Evolutionary conservation across 2,329 filamentous ascomycete genomes (phyloP).

Genomic region (Harringtonia aguacate): DNA sequence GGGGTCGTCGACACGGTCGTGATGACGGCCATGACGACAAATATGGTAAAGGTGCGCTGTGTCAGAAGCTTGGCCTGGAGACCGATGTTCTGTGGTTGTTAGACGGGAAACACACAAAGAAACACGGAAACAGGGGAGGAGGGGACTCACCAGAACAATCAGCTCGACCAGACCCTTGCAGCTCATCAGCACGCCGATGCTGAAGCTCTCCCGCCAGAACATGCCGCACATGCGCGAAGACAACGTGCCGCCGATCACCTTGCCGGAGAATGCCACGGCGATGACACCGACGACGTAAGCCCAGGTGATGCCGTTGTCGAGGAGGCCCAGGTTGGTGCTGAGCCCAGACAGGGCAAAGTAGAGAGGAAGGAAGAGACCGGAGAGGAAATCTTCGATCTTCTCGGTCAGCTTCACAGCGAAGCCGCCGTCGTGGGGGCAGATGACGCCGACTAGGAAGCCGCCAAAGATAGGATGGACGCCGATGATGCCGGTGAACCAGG

Average conservation of each 20-base stretch:
- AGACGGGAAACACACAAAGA: neutral
- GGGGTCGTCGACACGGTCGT: conserved; percentile 81
- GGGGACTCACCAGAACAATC: conserved; percentile 67
- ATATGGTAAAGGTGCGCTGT: conserved; percentile 77
- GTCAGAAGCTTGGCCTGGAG: conserved; percentile 75
- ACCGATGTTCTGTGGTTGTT: conserved; percentile 49
- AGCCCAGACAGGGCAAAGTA: conserved; percentile 92
- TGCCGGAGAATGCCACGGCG: conserved; percentile 70
- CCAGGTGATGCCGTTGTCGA: conserved; percentile 77
- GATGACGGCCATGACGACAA: conserved; percentile 84
- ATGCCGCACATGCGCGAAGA: conserved; percentile 68
- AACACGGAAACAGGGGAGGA: conserved; percentile 7
- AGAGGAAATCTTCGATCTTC: conserved; percentile 87
- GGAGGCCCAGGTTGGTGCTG: conserved; percentile 74
- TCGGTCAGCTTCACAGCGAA: conserved; percentile 88
- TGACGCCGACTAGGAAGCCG: conserved; percentile 78
- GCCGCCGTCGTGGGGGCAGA: conserved; percentile 80
- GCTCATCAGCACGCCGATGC: conserved; percentile 87
- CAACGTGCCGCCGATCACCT: conserved; percentile 71
- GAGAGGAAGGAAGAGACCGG: conserved; percentile 72
- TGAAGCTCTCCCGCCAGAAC: conserved; percentile 81
- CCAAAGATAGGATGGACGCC: conserved; percentile 93
- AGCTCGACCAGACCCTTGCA: conserved; percentile 93
- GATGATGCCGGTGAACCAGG: conserved; percentile 82
- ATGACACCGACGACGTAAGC: conserved; percentile 81